A percentile compares a stretch with the other conserved stretches of the same genome.
phyloP scores from a whole-genome alignment of 2,329 filamentous ascomycete species.

The Pseudophaeomoniella oleicola region DNA sequence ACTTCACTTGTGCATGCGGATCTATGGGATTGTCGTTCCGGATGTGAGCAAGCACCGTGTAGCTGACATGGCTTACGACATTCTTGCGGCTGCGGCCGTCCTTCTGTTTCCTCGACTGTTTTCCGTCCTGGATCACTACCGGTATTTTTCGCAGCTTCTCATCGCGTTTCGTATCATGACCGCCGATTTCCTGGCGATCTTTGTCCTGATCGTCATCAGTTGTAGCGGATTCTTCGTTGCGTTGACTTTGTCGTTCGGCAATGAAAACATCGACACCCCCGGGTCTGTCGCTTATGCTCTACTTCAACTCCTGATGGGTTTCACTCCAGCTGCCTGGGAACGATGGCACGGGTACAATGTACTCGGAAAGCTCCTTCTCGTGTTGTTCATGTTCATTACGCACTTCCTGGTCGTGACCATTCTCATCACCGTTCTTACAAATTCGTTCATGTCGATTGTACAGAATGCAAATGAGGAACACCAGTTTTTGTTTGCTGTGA shows the following conservation, averaged over 20 bases:
- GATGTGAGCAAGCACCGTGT: conserved; percentile 53
- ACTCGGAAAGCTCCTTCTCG: conserved; percentile 61
- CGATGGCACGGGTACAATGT: conserved; percentile 69
- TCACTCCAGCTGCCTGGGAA: conserved; percentile 89
- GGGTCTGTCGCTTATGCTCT: conserved; percentile 72
- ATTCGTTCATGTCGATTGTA: conserved; percentile 90
- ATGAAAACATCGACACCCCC: conserved; percentile 51
- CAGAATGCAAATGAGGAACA: conserved; percentile 90
- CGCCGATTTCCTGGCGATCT: conserved; percentile 70
- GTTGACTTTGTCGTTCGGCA: conserved; percentile 66
- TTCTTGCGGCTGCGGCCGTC: conserved; percentile 83
- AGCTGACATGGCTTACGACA: conserved; percentile 79
- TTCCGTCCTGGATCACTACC: conserved; percentile 84
- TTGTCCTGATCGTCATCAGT: conserved; percentile 68
- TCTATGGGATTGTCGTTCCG: conserved; percentile 74
- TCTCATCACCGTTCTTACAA: conserved; percentile 86
- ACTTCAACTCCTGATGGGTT: conserved; percentile 91
- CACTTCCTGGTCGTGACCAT: conserved; percentile 93
- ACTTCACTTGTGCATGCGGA: conserved; percentile 76
- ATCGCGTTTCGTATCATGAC: conserved; percentile 94
- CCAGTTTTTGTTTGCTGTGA: conserved; percentile 84
- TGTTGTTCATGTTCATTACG: conserved; percentile 79
- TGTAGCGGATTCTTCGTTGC: conserved; percentile 95
- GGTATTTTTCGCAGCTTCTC: conserved; percentile 86
- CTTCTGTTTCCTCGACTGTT: conserved; percentile 82